These are phyloP conservation scores for Stipa capillata DNA, from an alignment of 176 grass and related monocot species.

Conservation along the genomic window DNA sequence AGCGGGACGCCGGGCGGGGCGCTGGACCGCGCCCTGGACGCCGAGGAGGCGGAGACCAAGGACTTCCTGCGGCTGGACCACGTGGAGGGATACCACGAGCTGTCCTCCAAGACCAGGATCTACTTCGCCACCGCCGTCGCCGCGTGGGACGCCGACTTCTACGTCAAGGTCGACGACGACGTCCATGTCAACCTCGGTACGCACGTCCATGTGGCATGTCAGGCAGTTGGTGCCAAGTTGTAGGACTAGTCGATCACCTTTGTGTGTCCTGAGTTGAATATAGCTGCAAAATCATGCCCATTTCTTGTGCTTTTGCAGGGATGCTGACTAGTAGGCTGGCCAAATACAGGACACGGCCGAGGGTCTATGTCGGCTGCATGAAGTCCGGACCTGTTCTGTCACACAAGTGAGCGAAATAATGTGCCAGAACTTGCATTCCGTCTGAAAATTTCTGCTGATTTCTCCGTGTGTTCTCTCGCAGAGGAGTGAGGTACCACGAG, in stretches of 20 bases:
- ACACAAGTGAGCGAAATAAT: conserved; percentile 53
- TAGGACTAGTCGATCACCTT: no score
- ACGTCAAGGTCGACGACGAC: conserved; percentile 96
- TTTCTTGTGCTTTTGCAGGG: conserved; percentile 17
- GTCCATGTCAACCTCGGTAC: conserved; percentile 96
- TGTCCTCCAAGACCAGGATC: conserved; percentile 79
- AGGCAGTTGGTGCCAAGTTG: no score
- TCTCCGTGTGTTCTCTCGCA: not conserved
- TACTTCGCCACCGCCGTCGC: conserved; percentile 77
- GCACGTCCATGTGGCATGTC: not conserved
- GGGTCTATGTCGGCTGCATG: conserved; percentile 96
- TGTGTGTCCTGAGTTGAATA: not conserved
- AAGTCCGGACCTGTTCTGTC: conserved; percentile 84
- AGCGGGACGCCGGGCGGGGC: conserved; percentile 40
- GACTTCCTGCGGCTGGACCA: conserved; percentile 88
- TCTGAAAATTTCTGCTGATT: not conserved
- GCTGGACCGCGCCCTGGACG: conserved; percentile 63
- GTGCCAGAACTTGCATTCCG: not conserved
- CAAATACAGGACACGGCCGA: conserved; percentile 48
- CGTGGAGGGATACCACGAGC: conserved; percentile 81
- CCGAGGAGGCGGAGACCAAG: conserved; percentile 53
- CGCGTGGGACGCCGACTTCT: conserved; percentile 96
- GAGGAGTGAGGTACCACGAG: conserved; percentile 91
- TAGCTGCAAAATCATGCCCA: not conserved
- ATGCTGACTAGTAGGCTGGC: conserved; percentile 57